Conservation (phyloP, 1,284 basidiomycete species). For the Cryptococcus sp. region DNA sequence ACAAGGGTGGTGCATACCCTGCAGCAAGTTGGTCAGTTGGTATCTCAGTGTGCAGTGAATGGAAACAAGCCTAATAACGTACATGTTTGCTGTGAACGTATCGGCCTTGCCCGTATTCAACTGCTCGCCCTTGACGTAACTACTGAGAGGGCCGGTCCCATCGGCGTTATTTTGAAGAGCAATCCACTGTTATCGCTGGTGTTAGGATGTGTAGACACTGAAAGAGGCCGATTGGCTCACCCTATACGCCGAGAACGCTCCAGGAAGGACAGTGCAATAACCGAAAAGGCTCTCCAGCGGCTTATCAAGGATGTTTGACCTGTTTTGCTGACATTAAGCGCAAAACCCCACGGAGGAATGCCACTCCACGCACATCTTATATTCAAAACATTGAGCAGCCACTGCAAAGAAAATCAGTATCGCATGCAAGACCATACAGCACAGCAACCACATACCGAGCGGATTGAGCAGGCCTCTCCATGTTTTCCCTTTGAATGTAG, state of each 20-base stretch:
- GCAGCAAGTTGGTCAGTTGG: conserved; percentile 4
- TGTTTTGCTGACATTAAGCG: neutral
- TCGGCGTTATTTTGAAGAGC: conserved; percentile 72
- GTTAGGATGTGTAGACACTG: no score
- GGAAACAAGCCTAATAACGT: conserved; percentile 12
- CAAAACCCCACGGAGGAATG: no score
- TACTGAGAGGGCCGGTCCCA: conserved; percentile 83
- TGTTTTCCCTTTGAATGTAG: conserved; percentile 83
- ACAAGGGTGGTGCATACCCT: conserved; percentile 19
- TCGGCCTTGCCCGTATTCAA: conserved; percentile 86
- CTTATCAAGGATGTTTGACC: conserved; percentile 87
- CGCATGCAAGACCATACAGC: neutral
- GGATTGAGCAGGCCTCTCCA: conserved; percentile 80
- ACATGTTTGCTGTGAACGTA: conserved; percentile 78
- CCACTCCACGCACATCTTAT: conserved; percentile 56
- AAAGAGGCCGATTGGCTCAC: conserved; percentile 21
- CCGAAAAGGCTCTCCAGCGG: conserved; percentile 90
- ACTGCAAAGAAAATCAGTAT: conserved; percentile 54
- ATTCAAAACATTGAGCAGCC: conserved; percentile 91
- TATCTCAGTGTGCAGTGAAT: no score
- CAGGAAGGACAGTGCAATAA: conserved; percentile 74
- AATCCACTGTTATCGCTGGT: conserved; percentile 31
- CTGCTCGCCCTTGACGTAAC: conserved; percentile 96
- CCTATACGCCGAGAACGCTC: conserved; percentile 86
- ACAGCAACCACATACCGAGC: conserved; percentile 57